phyloP scores from a whole-genome alignment of 768 basidiomycete genomes.

The Termitomyces eurrhizus region DNA sequence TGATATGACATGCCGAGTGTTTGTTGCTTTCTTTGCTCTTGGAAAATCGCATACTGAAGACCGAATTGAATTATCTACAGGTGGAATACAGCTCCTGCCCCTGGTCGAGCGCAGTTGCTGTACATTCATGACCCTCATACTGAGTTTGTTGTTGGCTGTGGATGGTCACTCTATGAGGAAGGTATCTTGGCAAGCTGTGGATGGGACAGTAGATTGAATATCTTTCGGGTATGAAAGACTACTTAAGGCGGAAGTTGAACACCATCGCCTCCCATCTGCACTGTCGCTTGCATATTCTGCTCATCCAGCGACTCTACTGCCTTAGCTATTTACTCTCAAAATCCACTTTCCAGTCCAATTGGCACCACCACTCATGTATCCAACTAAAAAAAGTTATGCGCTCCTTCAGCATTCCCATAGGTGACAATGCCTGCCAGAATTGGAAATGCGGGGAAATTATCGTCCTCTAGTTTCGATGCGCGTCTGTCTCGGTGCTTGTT shows the following conservation, averaged over 20 bases:
- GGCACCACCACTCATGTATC: not conserved
- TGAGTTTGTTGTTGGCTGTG: constrained; percentile 90
- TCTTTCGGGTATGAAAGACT: constrained; percentile 55
- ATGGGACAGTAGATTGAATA: constrained; percentile 85
- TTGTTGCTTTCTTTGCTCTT: constrained; percentile 28
- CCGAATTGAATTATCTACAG: constrained; percentile 30
- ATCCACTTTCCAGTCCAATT: not conserved
- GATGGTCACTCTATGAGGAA: constrained; percentile 91
- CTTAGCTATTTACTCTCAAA: not conserved
- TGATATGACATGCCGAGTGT: constrained; percentile 96
- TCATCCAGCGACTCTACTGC: not conserved
- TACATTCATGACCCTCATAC: constrained; percentile 85
- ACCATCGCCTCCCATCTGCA: not conserved
- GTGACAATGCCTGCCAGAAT: not conserved
- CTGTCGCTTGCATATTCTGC: not conserved
- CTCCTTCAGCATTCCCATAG: not conserved
- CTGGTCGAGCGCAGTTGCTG: constrained; percentile 49
- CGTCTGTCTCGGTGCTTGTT: not conserved
- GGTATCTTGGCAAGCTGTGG: constrained; percentile 85
- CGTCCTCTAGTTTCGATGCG: not conserved
- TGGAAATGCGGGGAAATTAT: not conserved
- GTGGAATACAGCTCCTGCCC: constrained; percentile 65
- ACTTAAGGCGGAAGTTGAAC: not conserved
- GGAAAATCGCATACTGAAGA: not conserved
- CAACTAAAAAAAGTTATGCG: not conserved